Evolutionary conservation across 2,329 filamentous ascomycete genomes (phyloP).

Genomic region (Neonectria sp.): DNA sequence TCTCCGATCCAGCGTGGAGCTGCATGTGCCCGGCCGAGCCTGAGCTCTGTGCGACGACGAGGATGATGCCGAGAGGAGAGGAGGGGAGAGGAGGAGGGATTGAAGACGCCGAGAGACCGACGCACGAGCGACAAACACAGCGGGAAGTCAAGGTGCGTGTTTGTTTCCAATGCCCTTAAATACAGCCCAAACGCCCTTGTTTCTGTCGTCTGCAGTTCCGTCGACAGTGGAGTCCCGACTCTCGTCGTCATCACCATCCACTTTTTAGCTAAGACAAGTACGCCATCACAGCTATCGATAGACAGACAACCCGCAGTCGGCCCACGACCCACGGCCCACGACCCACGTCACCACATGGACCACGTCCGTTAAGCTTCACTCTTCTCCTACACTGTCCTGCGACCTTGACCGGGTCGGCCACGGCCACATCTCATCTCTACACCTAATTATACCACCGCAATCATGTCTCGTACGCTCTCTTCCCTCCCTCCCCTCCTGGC

Average conservation of each 20-base stretch:
- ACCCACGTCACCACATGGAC: slow-evolving; percentile 5
- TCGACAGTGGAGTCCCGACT: background rate
- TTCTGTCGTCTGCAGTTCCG: background rate
- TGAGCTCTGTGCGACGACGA: background rate
- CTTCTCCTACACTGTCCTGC: background rate
- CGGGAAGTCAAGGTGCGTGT: background rate
- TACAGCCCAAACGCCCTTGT: background rate
- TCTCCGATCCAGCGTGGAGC: background rate
- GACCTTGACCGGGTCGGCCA: slow-evolving; percentile 1
- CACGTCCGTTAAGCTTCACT: background rate
- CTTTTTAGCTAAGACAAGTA: background rate
- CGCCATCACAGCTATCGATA: slow-evolving; percentile 2
- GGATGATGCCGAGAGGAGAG: too few species aligned
- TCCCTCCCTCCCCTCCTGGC: background rate
- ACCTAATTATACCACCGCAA: background rate
- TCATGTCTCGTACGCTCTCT: slow-evolving; percentile 38
- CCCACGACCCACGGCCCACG: background rate
- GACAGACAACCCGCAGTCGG: background rate
- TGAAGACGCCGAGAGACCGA: background rate
- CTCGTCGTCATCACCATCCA: slow-evolving; percentile 1
- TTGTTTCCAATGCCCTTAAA: background rate
- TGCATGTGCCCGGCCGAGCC: background rate
- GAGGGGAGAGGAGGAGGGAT: background rate
- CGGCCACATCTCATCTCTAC: background rate
- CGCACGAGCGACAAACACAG: background rate